These are phyloP conservation scores for Inonotus obliquus DNA, from an alignment of 1,284 basidiomycete species.

Conservation along the genomic window DNA sequence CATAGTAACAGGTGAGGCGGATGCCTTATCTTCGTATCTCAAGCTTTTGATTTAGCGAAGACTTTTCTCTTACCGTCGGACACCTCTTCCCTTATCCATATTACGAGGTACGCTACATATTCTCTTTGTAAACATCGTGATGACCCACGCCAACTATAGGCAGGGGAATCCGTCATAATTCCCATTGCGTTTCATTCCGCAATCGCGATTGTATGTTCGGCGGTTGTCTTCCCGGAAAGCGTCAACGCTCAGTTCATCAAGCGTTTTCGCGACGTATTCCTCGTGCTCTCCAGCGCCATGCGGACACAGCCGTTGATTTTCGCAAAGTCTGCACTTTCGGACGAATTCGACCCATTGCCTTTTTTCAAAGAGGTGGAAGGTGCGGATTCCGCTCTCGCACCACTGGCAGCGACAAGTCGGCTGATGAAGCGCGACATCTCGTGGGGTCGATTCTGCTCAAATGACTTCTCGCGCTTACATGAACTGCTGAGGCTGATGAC, in stretches of 20 bases:
- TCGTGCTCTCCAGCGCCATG: constrained; percentile 42
- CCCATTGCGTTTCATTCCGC: constrained; percentile 62
- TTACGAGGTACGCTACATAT: constrained; percentile 40
- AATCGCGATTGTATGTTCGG: constrained; percentile 47
- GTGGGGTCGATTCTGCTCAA: constrained; percentile 58
- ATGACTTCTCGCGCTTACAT: constrained; percentile 55
- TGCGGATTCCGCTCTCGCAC: constrained; percentile 52
- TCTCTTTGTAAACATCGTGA: not conserved
- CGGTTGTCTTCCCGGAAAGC: constrained; percentile 62
- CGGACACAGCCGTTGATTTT: constrained; percentile 32
- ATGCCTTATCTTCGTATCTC: constrained; percentile 13
- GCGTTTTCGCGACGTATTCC: constrained; percentile 47
- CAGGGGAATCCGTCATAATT: constrained; percentile 43
- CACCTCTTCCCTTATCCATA: constrained; percentile 64
- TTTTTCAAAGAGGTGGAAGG: constrained; percentile 39
- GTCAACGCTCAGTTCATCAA: constrained; percentile 60
- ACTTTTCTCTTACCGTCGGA: constrained; percentile 53
- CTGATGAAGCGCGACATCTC: constrained; percentile 61
- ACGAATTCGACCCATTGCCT: constrained; percentile 39
- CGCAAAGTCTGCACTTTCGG: constrained; percentile 38
- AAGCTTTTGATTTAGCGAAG: constrained; percentile 17
- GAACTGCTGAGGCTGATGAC: constrained; percentile 44
- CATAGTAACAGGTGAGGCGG: constrained; percentile 45
- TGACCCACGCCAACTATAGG: constrained; percentile 33
- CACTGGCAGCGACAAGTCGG: constrained; percentile 48